Conservation (phyloP, 805 yeast genomes). For the Saccharomycopsis malanga region DNA sequence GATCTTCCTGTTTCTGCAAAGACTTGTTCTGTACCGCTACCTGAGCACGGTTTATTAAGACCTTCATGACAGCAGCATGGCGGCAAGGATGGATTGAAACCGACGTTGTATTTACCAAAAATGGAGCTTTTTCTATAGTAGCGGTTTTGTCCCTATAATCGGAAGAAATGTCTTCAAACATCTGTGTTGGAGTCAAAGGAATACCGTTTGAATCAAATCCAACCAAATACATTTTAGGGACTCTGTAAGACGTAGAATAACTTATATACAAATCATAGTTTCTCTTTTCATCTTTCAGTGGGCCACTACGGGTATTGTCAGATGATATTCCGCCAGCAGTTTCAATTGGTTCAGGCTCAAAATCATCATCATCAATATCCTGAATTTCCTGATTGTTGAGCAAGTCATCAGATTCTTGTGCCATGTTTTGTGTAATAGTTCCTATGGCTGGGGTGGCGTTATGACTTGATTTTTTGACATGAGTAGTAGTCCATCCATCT, state of each 20-base stretch:
- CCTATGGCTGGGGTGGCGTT: conserved; percentile 16
- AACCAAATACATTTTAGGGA: conserved; percentile 87
- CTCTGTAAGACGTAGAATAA: conserved; percentile 91
- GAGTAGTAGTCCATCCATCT: conserved; percentile 55
- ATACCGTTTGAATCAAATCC: conserved; percentile 81
- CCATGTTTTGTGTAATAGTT: conserved; percentile 27
- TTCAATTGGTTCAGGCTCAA: conserved; percentile 33
- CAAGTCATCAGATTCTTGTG: conserved; percentile 11
- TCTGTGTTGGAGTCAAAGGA: conserved; percentile 78
- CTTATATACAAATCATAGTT: conserved; percentile 85
- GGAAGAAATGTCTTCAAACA: conserved; percentile 90
- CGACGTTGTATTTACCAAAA: conserved; percentile 56
- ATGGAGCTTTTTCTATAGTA: conserved; percentile 90
- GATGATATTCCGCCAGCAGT: conserved; percentile 32
- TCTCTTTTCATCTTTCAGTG: conserved; percentile 39
- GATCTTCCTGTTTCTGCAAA: conserved; percentile 20
- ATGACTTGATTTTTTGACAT: conserved; percentile 15
- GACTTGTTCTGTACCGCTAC: conserved; percentile 34
- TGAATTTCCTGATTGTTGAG: conserved; percentile 27
- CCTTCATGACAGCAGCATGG: conserved; percentile 91
- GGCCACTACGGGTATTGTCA: conserved; percentile 27
- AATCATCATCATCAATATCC: conserved; percentile 44
- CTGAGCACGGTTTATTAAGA: conserved; percentile 69
- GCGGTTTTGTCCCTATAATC: conserved; percentile 96
- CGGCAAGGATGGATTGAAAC: conserved; percentile 95